Evolutionary conservation across 2,329 filamentous ascomycete genomes (phyloP), one percentile per base, ranked within the genome.

Genomic region (Pestalotiopsis sp.): DNA sequence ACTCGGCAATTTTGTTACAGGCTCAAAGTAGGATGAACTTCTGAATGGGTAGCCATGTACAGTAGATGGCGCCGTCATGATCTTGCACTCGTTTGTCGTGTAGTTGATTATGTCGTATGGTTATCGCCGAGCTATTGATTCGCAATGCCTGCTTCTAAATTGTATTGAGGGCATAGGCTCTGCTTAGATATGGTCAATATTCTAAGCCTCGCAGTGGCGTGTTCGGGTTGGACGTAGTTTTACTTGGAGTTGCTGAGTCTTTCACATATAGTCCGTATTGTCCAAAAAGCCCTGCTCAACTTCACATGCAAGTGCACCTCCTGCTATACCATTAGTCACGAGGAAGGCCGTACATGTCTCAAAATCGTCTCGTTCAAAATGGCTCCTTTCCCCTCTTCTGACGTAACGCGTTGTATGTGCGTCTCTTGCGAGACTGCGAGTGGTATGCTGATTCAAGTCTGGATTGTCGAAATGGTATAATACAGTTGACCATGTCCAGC

Each of bases 391-490:
- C 14, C 23, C 17, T 9, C 7, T 9, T 23, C 20, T 20, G 45
- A 52, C 17, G 23, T 36, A 20, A 12, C 57, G 25, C 57, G 27
- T 25, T 17, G 3, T 13, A 27, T 59, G 13, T 17, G 25, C 17
- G 5, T 59, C 23, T 14, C 23, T 25, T 13, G 17, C 14, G 23
- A 20, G 13, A 62, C 11, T 12, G 64, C 7, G 41, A 13, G 13
- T 58, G 11, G 38, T 52, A 62, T 69, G 61, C 58, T 69, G 25
- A 52, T 67, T 67, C 60, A 67, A 69, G 52, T 69, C 65, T 65
- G 65, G 62, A 67, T 69, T 69, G 61, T 61, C 65, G 60, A 61
- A 31, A 14, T 67, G 45, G 68, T 69, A 67, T 69, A 52, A 52
- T 69, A 69, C 68, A 69, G 66, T 38, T 59, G 59, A 49, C 38